These are phyloP conservation scores for Litsea cubeba DNA, from an alignment of 164 flowering plant species.

Conservation along the genomic window DNA sequence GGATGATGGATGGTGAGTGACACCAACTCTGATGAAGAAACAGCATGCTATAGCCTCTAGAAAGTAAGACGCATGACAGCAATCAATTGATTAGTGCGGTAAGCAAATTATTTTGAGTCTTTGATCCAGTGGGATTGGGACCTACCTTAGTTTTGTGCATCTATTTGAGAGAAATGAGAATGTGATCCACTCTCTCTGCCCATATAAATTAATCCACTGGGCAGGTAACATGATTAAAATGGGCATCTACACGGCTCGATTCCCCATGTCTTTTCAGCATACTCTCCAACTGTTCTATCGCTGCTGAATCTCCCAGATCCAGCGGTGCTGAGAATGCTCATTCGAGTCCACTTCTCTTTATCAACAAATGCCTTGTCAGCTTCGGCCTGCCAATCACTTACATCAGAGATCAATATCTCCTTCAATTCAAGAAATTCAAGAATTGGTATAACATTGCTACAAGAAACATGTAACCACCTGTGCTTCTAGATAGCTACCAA, in stretches of 20 bases:
- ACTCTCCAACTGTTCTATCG: constrained; percentile 48
- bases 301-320: constrained; percentile 58
- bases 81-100: not conserved
- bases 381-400: constrained; percentile 31
- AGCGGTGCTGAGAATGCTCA: constrained; percentile 55
- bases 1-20: not conserved
- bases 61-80: not conserved
- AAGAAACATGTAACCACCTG: constrained; percentile 29
- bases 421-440: not conserved
- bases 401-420: not conserved
- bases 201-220: not conserved
- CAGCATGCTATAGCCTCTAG: not conserved
- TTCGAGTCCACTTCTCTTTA: constrained; percentile 47
- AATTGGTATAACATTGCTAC: not conserved
- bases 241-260: constrained; percentile 47
- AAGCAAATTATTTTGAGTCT: not conserved
- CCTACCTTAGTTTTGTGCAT: not conserved
- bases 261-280: constrained; percentile 50
- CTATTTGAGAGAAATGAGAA: not conserved
- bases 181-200: not conserved
- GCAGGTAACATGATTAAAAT: constrained; percentile 17
- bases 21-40: not conserved
- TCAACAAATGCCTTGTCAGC: constrained; percentile 54
- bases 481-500: constrained; percentile 53
- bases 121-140: not conserved